phyloP scores from a whole-genome alignment of 1,284 basidiomycete genomes.

The Ustilago bromivora region DNA sequence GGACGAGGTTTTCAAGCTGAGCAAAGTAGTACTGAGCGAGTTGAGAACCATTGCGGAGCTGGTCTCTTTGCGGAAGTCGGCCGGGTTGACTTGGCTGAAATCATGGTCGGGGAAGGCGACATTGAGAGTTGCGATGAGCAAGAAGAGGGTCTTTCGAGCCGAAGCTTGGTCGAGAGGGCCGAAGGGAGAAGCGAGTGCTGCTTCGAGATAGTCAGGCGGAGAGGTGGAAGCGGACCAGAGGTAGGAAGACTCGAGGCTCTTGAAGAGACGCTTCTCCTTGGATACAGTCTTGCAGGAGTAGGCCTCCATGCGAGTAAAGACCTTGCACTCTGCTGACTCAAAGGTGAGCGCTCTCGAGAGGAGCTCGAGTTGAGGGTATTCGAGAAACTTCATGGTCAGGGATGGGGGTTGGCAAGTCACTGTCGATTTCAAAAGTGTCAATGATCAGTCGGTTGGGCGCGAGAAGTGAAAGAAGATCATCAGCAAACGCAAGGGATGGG shows the following conservation, averaged over 20 bases:
- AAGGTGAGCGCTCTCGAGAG: conserved; percentile 82
- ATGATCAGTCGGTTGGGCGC: background rate
- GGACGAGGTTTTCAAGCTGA: conserved; percentile 59
- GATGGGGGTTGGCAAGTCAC: background rate
- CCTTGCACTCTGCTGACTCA: conserved; percentile 84
- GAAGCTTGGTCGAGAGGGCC: conserved; percentile 72
- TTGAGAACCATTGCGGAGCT: conserved; percentile 66
- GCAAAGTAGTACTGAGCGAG: conserved; percentile 65
- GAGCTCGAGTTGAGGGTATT: conserved; percentile 81
- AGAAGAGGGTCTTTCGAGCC: conserved; percentile 87
- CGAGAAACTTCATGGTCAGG: conserved; percentile 85
- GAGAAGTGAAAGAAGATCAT: background rate
- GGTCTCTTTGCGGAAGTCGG: conserved; percentile 81
- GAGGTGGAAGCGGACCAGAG: conserved; percentile 63
- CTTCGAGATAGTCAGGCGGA: conserved; percentile 66
- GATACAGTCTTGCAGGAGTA: conserved; percentile 98
- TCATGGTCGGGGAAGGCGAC: conserved; percentile 97
- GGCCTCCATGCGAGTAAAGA: conserved; percentile 93
- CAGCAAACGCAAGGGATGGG: background rate
- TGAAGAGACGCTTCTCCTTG: conserved; percentile 96
- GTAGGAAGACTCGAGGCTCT: conserved; percentile 75
- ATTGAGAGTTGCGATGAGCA: conserved; percentile 96
- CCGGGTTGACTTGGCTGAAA: conserved; percentile 90
- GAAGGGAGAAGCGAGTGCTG: conserved; percentile 64
- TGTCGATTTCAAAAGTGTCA: conserved; percentile 10